Percentiles rank a stretch among this genome's conserved stretches.
These are phyloP conservation scores for Skeletonema grethae DNA, from an alignment of 108 stramenopile genomes.

Conservation along the genomic window DNA sequence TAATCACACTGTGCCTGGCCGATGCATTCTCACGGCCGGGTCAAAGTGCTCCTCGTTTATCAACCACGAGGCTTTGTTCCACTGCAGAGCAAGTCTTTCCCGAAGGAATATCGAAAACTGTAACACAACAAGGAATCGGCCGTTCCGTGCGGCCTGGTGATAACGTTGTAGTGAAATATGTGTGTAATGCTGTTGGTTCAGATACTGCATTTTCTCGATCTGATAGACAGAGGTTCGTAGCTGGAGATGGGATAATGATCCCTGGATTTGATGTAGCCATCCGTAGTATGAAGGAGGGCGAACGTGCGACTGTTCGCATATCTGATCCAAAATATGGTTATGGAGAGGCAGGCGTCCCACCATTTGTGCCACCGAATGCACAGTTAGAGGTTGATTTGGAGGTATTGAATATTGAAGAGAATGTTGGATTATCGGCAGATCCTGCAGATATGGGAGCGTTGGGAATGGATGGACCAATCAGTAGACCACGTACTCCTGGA, in stretches of 20 bases:
- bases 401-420: conserved; percentile 58
- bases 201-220: conserved; percentile 37
- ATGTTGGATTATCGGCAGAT: conserved; percentile 19
- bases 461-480: conserved; percentile 47
- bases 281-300: conserved; percentile 74
- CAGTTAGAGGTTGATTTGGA: conserved; percentile 69
- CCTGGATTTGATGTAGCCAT: conserved; percentile 77
- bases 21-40: conserved; percentile 12
- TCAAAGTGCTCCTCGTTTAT: not conserved
- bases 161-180: conserved; percentile 38
- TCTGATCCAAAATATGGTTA: conserved; percentile 70
- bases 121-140: conserved; percentile 39
- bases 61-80: conserved; percentile 19
- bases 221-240: conserved; percentile 43
- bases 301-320: conserved; percentile 62
- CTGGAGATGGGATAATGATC: conserved; percentile 80
- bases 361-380: conserved; percentile 69
- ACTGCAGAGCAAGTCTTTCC: conserved; percentile 30
- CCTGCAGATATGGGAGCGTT: conserved; percentile 25
- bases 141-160: conserved; percentile 35
- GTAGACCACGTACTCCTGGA: conserved; percentile 58
- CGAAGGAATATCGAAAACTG: conserved; percentile 42
- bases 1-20: conserved; percentile 5
- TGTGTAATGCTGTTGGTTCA: conserved; percentile 34
- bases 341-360: conserved; percentile 65